A percentile compares a stretch with the other conserved stretches of the same genome.
phyloP scores from a whole-genome alignment of 2,329 filamentous ascomycete genomes.

The Alternaria infectoria region DNA sequence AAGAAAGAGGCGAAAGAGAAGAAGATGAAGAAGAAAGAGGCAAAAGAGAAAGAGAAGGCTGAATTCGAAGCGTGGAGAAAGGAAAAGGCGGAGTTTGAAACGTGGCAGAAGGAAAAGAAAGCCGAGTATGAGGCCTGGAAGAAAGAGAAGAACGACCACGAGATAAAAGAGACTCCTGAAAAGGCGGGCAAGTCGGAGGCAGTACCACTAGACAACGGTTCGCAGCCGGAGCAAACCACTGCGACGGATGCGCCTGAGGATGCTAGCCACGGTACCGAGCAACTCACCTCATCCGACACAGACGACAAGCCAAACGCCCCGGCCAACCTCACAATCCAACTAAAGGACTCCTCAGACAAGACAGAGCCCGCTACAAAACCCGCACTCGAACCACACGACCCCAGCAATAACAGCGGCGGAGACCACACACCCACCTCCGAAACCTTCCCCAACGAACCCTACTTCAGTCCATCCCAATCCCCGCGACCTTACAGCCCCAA shows the following conservation, averaged over 20 bases:
- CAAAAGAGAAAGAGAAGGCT: conserved; percentile 39
- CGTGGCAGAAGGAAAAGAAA: conserved; percentile 40
- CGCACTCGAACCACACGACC: not conserved
- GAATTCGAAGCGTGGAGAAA: conserved; percentile 45
- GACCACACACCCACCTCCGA: not conserved
- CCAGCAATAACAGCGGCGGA: not conserved
- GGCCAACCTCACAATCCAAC: not conserved
- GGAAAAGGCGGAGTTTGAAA: conserved; percentile 30
- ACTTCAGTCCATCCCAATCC: not conserved
- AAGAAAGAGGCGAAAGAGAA: conserved; percentile 43
- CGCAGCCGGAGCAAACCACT: not conserved
- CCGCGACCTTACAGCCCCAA: not conserved
- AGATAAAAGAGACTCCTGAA: conserved; percentile 21
- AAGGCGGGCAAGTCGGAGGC: conserved; percentile 3
- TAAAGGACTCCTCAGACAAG: not conserved
- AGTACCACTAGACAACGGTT: not conserved
- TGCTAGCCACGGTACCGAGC: not conserved
- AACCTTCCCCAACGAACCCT: not conserved
- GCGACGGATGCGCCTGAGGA: not conserved
- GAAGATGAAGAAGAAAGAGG: conserved; percentile 35
- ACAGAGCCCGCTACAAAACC: not conserved
- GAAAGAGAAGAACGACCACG: conserved; percentile 24
- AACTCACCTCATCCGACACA: not conserved
- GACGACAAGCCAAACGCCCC: not conserved
- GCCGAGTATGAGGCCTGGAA: conserved; percentile 42